A percentile compares a stretch with the other conserved stretches of the same genome.
These are phyloP conservation scores for Acrocalymma vagum DNA, from an alignment of 2,329 filamentous ascomycete genomes.

Conservation along the genomic window DNA sequence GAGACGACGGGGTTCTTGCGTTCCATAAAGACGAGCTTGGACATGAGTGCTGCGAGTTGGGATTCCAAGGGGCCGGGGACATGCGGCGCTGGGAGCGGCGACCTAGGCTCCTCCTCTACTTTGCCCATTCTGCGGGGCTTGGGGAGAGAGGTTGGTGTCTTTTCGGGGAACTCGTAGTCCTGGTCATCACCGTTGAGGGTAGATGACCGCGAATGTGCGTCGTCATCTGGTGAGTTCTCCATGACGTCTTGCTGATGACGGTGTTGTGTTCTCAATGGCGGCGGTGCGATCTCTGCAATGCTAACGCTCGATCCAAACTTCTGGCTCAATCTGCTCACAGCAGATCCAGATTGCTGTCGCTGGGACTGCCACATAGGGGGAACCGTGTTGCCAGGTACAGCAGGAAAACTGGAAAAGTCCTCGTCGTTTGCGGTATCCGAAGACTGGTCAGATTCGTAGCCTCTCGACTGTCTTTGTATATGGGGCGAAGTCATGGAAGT, in stretches of 20 bases:
- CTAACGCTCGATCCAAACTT: conserved; percentile 26
- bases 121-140: conserved; percentile 17
- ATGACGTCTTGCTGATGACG: conserved; percentile 13
- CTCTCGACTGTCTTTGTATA: conserved; percentile 25
- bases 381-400: conserved; percentile 25
- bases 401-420: conserved; percentile 15
- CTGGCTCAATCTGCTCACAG: conserved; percentile 31
- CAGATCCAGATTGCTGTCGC: conserved; percentile 25
- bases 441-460: conserved; percentile 43
- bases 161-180: conserved; percentile 37
- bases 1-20: conserved; percentile 42
- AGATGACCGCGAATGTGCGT: conserved; percentile 39
- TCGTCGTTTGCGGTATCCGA: conserved; percentile 42
- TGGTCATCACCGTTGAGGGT: conserved; percentile 43
- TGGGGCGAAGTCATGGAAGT: conserved; percentile 35
- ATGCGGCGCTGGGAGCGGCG: conserved; percentile 29
- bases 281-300: conserved; percentile 18
- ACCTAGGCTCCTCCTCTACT: conserved; percentile 24
- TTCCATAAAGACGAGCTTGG: conserved; percentile 47
- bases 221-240: conserved; percentile 36
- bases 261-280: conserved; percentile 22
- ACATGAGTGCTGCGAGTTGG: conserved; percentile 47
- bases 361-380: conserved; percentile 38
- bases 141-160: conserved; percentile 34
- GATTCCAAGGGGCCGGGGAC: conserved; percentile 45